Evolutionary conservation across 2,329 filamentous ascomycete genomes (phyloP), one percentile per base, ranked within the genome.

Genomic region (Alternaria rosae): DNA sequence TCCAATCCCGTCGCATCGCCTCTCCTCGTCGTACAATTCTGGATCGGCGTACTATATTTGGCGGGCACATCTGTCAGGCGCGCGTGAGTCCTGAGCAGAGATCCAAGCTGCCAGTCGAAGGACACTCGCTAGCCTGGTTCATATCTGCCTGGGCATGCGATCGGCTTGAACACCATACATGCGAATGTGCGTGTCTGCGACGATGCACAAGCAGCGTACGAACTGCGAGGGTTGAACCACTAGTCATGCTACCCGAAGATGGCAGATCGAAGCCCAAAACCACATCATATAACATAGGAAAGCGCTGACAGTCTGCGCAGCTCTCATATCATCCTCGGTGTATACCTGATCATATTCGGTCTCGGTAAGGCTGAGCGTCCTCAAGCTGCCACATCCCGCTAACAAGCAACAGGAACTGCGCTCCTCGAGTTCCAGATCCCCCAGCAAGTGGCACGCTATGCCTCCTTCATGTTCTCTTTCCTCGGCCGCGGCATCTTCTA

Each of bases 401-500:
- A 65, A 76, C 54, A 38, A 21, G n/a, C 4, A 17, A 48, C 45
- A 91, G 89, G 87, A 69, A 90, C 92, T 68, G 91, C 85, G 43
- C 72, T 82, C 30, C 80, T 84, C 64, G 95, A 99, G 82, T 97
- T 98, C 84, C 91, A 97, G 82, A 94, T 97, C 72, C 94, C 95
- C 53, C 92, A 94, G 62, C 94, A 97, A 79, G 86, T 97, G 57
- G 91, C 93, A 61, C 91, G 93, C 82, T 97, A 98, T 84, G 94
- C 93, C 57, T 97, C 93, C 11, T 99, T 99, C 85, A 90, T 98
- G 82, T 98, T 98, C 85, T 97, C 92, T 60, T 98, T 99, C 86
- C 83, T 98, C 71, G 95, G 95, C 65, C 93, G 95, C 78, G 95
- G 95, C 82, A 86, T 93, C 79, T 98, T 99, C 85, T 99, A 99